These are phyloP conservation scores for Nannizzia gypsea DNA, from an alignment of 2,329 filamentous ascomycete genomes.

Conservation along the genomic window DNA sequence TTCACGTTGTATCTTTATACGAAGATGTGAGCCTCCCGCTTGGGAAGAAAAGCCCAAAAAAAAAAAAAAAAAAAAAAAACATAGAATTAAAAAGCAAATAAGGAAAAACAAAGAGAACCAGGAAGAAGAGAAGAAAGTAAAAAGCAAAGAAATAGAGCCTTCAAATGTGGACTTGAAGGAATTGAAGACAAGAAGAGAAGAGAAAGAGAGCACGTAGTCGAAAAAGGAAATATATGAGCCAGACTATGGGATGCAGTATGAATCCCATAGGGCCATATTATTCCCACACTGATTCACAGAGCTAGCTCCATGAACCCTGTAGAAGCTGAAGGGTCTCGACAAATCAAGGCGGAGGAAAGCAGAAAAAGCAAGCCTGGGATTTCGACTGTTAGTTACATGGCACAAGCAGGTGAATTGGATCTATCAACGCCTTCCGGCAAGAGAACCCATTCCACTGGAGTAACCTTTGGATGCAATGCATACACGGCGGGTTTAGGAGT, in stretches of 20 bases:
- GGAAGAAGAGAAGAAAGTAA: not conserved
- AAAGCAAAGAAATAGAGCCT: not conserved
- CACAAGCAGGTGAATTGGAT: conserved; percentile 4
- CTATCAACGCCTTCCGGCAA: conserved; percentile 4
- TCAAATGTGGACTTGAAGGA: conserved; percentile 3
- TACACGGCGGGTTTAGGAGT: not conserved
- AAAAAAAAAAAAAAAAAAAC: not conserved
- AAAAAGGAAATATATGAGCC: conserved; percentile 4
- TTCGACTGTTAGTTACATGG: conserved; percentile 1
- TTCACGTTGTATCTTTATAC: conserved; percentile 4
- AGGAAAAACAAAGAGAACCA: not conserved
- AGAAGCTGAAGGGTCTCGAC: not conserved
- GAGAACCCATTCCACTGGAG: conserved; percentile 2
- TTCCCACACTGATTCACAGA: not conserved
- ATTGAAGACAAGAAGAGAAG: not conserved
- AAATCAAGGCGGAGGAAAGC: not conserved
- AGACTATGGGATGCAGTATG: conserved; percentile 2
- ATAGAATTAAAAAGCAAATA: not conserved
- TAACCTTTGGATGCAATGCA: not conserved
- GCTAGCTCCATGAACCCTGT: conserved; percentile 1
- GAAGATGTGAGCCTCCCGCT: not conserved
- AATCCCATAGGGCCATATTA: not conserved
- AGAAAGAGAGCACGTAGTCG: not conserved
- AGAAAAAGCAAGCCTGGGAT: conserved; percentile 2
- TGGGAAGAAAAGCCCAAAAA: not conserved